These are phyloP conservation scores for Clarkia xantiana DNA, from an alignment of 345 rosid genomes.

Conservation along the genomic window DNA sequence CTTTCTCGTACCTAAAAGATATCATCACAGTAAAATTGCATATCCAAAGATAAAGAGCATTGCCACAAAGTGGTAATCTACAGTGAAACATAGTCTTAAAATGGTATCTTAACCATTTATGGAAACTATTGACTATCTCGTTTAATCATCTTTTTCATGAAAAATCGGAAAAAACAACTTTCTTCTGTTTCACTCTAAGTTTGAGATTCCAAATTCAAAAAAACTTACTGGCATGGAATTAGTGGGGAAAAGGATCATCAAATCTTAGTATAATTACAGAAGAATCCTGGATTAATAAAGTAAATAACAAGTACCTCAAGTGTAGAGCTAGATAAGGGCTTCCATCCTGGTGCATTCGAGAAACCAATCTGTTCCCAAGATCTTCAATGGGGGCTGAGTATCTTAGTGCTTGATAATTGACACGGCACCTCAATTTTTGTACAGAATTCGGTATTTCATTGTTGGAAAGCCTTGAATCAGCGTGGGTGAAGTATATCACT, in stretches of 20 bases:
- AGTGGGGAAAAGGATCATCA: not conserved
- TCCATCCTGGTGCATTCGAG: conserved; percentile 62
- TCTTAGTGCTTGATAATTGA: conserved; percentile 66
- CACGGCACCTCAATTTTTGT: conserved; percentile 88
- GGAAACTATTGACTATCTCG: too few relatives aligned
- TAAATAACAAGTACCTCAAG: conserved; percentile 42
- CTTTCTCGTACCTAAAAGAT: conserved; percentile 70
- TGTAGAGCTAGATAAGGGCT: conserved; percentile 90
- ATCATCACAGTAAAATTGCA: not conserved
- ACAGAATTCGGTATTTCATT: conserved; percentile 46
- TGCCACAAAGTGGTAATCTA: not conserved
- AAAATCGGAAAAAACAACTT: too few relatives aligned
- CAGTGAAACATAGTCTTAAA: not conserved
- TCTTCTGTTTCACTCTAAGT: too few relatives aligned
- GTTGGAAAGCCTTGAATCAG: conserved; percentile 93
- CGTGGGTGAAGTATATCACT: conserved; percentile 77
- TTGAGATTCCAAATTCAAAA: too few relatives aligned
- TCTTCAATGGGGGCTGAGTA: conserved; percentile 73
- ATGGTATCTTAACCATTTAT: too few relatives aligned
- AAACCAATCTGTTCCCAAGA: conserved; percentile 59
- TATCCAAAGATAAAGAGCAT: not conserved
- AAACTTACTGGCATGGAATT: too few relatives aligned
- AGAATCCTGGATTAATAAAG: not conserved
- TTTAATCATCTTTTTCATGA: too few relatives aligned
- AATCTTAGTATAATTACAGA: not conserved